These are phyloP conservation scores for Vitis rupestris DNA, from an alignment of 164 flowering plant genomes.

Conservation along the genomic window DNA sequence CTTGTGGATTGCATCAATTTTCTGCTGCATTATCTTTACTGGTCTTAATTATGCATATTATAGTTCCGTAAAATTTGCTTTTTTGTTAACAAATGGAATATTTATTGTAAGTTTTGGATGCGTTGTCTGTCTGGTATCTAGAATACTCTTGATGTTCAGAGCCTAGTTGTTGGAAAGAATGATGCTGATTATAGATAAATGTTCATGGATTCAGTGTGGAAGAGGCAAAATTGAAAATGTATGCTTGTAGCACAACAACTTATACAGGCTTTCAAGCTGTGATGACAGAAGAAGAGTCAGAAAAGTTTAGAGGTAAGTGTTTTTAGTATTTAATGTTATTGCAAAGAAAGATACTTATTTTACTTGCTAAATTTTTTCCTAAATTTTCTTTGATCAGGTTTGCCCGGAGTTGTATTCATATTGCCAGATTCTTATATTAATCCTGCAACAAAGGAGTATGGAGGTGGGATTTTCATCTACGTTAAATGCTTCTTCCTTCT, in stretches of 20 bases:
- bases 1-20: no score
- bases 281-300: constrained; percentile 78
- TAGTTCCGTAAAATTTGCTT: no score
- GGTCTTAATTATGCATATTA: no score
- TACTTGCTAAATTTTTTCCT: constrained; percentile 4
- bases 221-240: constrained; percentile 85
- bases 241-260: constrained; percentile 94
- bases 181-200: neutral
- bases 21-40: no score
- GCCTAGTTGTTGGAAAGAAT: neutral
- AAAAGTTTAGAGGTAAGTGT: constrained; percentile 65
- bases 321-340: neutral
- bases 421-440: constrained; percentile 96
- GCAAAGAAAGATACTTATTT: no score
- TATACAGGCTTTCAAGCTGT: constrained; percentile 86
- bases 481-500: neutral
- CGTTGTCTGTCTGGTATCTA: no score
- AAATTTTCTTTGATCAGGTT: constrained; percentile 37
- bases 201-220: constrained; percentile 51
- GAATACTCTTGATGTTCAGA: neutral
- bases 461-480: constrained; percentile 49
- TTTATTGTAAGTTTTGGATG: no score
- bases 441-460: constrained; percentile 87
- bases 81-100: neutral
- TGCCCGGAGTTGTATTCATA: constrained; percentile 86